Base-by-base conservation (phyloP, 148 eudicot genomes). In the Amaranthus cruentus region DNA sequence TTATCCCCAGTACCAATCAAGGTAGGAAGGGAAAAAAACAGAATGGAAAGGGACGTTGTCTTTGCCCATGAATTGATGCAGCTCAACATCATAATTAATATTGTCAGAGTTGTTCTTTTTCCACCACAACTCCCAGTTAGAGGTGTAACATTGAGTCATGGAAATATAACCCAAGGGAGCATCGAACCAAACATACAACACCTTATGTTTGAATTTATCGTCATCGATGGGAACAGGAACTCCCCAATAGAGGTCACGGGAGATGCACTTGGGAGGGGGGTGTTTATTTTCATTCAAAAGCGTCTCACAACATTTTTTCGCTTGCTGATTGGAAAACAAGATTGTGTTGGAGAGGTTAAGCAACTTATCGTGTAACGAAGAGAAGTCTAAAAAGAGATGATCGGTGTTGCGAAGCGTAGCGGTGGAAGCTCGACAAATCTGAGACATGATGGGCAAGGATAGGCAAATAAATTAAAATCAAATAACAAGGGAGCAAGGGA, bases 241-340 rank as follows among this genome's bases (percentile, higher is more conserved):
- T 43, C 73, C 73, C 73, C 73, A 71, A n/a, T 71, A 8, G 15
- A 71, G 64, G n/a, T 71, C 73, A 8, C 73, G 58, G 18, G 73
- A 56, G 8, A 71, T 71, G 51, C 73, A 71, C 54, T 71, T 57
- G 0, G 73, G 73, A 6, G 6, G 63, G 9, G 57, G 51, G 11
- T 55, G 28, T 14, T 71, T 56, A 5, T 43, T 15, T 14, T 71
- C 46, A 5, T 43, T 15, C 5, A 71, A 42, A 55, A 71, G 38
- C 3, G 56, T 57, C 13, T 44, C 6, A 0, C 63, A 43, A 15
- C 4, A 7, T 1, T 38, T 15, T 1, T 6, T 2, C 1, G 63
- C 73, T 44, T 56, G 61, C 3, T 47, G 42, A 57, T 71, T 71
- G 3, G 63, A 71, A n/a, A 71, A 38, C 3, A 9, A 0, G 0